Conservation (phyloP, 1,284 basidiomycete genomes). For the Puccinia coronata region DNA sequence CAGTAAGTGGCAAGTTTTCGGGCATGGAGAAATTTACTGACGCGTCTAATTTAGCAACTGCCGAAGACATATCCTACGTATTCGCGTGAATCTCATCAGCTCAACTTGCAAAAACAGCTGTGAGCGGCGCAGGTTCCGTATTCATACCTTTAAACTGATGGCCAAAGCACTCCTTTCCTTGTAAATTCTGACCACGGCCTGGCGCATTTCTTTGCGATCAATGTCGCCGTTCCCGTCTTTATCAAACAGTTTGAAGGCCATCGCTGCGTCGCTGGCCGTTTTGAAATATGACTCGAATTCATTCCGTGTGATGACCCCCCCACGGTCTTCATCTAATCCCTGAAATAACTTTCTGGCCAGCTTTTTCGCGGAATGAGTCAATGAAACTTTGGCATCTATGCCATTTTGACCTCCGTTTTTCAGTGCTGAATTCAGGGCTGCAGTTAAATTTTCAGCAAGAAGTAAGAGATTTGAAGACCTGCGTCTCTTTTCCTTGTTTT, state of each 20-base stretch:
- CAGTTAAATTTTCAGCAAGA: constrained; percentile 42
- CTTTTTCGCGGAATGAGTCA: constrained; percentile 69
- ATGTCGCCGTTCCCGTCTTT: constrained; percentile 84
- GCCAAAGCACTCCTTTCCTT: constrained; percentile 73
- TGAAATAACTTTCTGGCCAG: constrained; percentile 74
- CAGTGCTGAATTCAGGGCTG: constrained; percentile 56
- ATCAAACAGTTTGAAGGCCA: constrained; percentile 75
- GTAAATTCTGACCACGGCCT: constrained; percentile 79
- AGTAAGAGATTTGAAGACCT: constrained; percentile 12
- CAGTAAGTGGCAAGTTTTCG: neutral
- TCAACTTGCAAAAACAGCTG: neutral
- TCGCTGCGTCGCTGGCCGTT: constrained; percentile 70
- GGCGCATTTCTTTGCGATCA: constrained; percentile 77
- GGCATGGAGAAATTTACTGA: neutral
- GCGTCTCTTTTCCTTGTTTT: constrained; percentile 48
- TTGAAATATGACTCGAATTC: constrained; percentile 69
- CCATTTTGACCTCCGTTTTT: constrained; percentile 51
- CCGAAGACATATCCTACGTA: constrained; percentile 61
- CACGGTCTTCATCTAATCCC: constrained; percentile 67
- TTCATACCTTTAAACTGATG: constrained; percentile 66
- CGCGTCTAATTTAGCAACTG: constrained; percentile 71
- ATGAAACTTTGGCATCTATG: constrained; percentile 53
- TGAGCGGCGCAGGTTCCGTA: neutral
- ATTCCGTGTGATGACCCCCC: constrained; percentile 33
- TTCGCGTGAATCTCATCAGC: neutral